A percentile compares a stretch with the other conserved stretches of the same genome.
These are phyloP conservation scores for Coemansia sp. DNA, from an alignment of 192 early-diverging fungal genomes.

Conservation along the genomic window DNA sequence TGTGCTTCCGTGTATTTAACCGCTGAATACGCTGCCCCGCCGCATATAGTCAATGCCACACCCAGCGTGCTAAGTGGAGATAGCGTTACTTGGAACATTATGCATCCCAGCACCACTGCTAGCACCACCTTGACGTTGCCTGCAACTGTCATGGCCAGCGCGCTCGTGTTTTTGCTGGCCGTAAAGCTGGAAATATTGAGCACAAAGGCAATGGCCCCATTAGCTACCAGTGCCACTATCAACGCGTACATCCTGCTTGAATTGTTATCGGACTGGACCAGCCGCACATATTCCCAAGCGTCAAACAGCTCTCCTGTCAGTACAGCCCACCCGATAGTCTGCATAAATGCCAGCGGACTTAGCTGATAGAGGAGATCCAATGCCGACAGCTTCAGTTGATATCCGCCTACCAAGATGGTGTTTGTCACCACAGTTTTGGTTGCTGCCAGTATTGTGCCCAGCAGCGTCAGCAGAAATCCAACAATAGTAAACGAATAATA, in stretches of 20 bases:
- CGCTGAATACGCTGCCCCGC: slow-evolving; percentile 27
- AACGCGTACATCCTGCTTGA: neutral
- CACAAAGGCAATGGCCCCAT: slow-evolving; percentile 81
- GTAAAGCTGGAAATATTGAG: slow-evolving; percentile 83
- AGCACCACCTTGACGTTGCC: slow-evolving; percentile 61
- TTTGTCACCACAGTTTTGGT: slow-evolving; percentile 85
- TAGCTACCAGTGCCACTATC: slow-evolving; percentile 61
- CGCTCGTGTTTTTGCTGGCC: slow-evolving; percentile 82
- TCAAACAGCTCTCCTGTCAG: slow-evolving; percentile 62
- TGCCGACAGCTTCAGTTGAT: slow-evolving; percentile 68
- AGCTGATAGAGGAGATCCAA: slow-evolving; percentile 78
- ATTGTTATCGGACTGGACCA: neutral
- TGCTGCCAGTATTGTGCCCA: slow-evolving; percentile 76
- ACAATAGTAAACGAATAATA: slow-evolving; percentile 71
- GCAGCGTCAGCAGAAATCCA: slow-evolving; percentile 74
- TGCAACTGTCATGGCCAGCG: slow-evolving; percentile 58
- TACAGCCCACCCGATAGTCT: slow-evolving; percentile 65
- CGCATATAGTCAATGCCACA: slow-evolving; percentile 36
- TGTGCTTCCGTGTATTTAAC: slow-evolving; percentile 11
- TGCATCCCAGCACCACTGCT: slow-evolving; percentile 46
- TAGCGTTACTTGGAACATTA: slow-evolving; percentile 32
- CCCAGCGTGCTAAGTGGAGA: slow-evolving; percentile 33
- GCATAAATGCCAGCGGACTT: slow-evolving; percentile 71
- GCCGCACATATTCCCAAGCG: slow-evolving; percentile 7
- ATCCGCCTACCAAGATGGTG: slow-evolving; percentile 68